A percentile compares a stretch with the other conserved stretches of the same genome.
Conservation (phyloP, 371 early-diverging fungal species). For the Racocetra persica region DNA sequence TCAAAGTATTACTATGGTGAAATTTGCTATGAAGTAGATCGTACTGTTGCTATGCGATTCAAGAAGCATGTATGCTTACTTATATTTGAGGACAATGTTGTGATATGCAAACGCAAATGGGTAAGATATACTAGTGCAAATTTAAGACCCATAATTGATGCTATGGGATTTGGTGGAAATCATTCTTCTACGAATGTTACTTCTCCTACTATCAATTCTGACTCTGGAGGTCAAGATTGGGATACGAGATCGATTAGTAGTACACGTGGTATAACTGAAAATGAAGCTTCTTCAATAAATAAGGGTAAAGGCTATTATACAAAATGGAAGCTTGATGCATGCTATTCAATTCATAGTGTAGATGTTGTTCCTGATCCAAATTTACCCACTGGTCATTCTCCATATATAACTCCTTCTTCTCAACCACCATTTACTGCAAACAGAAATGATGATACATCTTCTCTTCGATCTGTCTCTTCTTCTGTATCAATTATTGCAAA, state of each 20-base stretch:
- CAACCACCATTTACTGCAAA: slow-evolving; percentile 49
- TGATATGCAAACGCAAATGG: slow-evolving; percentile 71
- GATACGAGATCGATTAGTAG: slow-evolving; percentile 45
- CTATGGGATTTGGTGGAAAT: slow-evolving; percentile 56
- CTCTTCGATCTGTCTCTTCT: slow-evolving; percentile 48
- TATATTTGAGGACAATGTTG: slow-evolving; percentile 65
- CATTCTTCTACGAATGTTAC: slow-evolving; percentile 44
- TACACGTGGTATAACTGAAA: slow-evolving; percentile 27
- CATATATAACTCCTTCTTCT: slow-evolving; percentile 54
- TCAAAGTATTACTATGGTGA: slow-evolving; percentile 70
- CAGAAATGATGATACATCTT: slow-evolving; percentile 46
- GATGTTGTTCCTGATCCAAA: slow-evolving; percentile 64
- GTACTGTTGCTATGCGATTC: slow-evolving; percentile 58
- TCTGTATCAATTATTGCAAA: slow-evolving; percentile 50
- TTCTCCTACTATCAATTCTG: slow-evolving; percentile 34
- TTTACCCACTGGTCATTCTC: slow-evolving; percentile 55
- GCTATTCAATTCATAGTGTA: slow-evolving; percentile 61
- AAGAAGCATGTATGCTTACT: slow-evolving; percentile 67
- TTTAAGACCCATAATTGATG: slow-evolving; percentile 51
- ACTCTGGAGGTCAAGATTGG: slow-evolving; percentile 45
- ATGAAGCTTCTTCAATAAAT: slow-evolving; percentile 27
- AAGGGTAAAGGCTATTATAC: slow-evolving; percentile 63
- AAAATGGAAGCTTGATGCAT: slow-evolving; percentile 71
- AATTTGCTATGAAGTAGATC: slow-evolving; percentile 69
- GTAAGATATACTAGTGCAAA: slow-evolving; percentile 55